A percentile compares a stretch with the other conserved stretches of the same genome.
Conservation (phyloP, 768 basidiomycete genomes). For the Lentinula sp. region DNA sequence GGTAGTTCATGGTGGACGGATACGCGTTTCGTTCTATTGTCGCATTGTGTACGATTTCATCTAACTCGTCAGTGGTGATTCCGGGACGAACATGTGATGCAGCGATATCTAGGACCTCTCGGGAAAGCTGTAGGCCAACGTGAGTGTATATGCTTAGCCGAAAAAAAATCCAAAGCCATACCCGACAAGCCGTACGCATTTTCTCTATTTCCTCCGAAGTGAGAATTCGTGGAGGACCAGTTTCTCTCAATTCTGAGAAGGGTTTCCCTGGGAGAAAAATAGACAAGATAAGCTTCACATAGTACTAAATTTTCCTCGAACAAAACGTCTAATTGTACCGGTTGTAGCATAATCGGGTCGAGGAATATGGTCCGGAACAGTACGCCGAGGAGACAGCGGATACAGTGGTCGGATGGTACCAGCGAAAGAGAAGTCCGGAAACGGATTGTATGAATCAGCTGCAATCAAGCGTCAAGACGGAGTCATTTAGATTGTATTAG, state of each 20-base stretch:
- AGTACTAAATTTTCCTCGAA: slow-evolving; percentile 10
- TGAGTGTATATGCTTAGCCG: background rate
- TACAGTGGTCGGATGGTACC: slow-evolving; percentile 79
- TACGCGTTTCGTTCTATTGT: slow-evolving; percentile 88
- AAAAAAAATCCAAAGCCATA: slow-evolving; percentile 33
- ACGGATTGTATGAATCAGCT: slow-evolving; percentile 81
- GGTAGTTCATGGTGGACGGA: slow-evolving; percentile 91
- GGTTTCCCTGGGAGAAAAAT: slow-evolving; percentile 43
- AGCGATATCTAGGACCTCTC: slow-evolving; percentile 91
- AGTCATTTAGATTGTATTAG: background rate
- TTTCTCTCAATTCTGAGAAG: slow-evolving; percentile 46
- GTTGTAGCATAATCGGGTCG: slow-evolving; percentile 84
- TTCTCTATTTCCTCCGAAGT: slow-evolving; percentile 75
- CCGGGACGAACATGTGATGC: slow-evolving; percentile 86
- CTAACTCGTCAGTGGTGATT: slow-evolving; percentile 92
- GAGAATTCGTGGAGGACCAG: slow-evolving; percentile 62
- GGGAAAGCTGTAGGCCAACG: slow-evolving; percentile 50
- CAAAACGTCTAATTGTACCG: slow-evolving; percentile 37
- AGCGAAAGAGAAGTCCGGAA: slow-evolving; percentile 71
- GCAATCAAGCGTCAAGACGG: background rate
- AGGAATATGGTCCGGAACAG: slow-evolving; percentile 77
- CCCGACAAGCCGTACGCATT: slow-evolving; percentile 83
- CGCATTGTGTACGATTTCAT: slow-evolving; percentile 89
- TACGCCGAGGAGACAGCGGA: slow-evolving; percentile 75
- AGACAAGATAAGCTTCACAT: slow-evolving; percentile 16